A percentile compares a stretch with the other conserved stretches of the same genome.
Evolutionary conservation across 257 asterid species (phyloP).

Genomic region (Primulina huaijiensis): DNA sequence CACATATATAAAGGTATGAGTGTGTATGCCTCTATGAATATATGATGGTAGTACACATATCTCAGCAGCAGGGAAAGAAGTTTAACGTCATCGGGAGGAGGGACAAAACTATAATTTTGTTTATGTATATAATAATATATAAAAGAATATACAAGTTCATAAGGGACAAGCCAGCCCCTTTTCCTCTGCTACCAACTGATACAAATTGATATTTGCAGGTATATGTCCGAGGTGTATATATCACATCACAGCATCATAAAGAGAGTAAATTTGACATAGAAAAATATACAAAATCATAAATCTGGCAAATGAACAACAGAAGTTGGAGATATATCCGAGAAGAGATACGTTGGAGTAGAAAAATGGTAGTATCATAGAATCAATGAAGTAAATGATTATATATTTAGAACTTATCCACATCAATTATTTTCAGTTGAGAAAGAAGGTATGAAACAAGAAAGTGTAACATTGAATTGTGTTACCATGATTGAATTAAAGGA

Average conservation of each 20-base stretch:
- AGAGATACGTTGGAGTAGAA: background rate
- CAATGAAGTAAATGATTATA: background rate
- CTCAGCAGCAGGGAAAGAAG: background rate
- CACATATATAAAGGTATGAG: too few relatives aligned
- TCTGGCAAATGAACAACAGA: background rate
- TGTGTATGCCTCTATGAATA: background rate
- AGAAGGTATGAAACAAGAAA: background rate
- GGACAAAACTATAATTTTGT: too few relatives aligned
- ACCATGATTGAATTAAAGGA: constrained; percentile 8
- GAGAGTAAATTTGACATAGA: background rate
- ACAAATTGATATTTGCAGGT: too few relatives aligned
- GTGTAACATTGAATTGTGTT: background rate
- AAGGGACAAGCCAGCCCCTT: background rate
- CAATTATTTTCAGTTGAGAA: too few relatives aligned
- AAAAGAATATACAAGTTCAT: too few relatives aligned
- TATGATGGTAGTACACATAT: too few relatives aligned
- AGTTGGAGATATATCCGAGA: background rate
- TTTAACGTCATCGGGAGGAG: too few relatives aligned
- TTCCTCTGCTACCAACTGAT: background rate
- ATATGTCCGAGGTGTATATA: background rate
- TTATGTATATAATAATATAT: too few relatives aligned
- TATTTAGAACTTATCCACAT: too few relatives aligned
- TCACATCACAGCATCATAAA: background rate
- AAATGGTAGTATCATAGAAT: background rate
- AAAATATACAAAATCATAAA: background rate